Evolutionary conservation across 345 rosid genomes (phyloP), one percentile per base, ranked within the genome.

Genomic region (Noccaea bulbosa): DNA sequence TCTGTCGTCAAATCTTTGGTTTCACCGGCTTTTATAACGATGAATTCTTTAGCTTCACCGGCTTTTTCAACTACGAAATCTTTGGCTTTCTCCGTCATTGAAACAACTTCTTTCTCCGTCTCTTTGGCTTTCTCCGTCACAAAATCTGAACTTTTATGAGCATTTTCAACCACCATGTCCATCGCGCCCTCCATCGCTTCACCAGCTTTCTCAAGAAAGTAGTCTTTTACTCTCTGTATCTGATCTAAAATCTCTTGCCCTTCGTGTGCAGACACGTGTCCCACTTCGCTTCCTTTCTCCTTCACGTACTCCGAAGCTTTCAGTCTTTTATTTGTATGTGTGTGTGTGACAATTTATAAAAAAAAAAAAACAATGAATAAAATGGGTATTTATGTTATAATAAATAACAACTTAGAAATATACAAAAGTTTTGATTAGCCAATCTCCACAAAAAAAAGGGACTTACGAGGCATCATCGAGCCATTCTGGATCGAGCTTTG

Each of bases 391-490:
- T 55, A 34, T 9, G 3, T 30, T 32, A 32, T n/a, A 51, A 32
- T n/a, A 51, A 16, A 52, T 52, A n/a, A 54, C 40, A 54, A 17
- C 20, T 17, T 17, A 17, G 20, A 17, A 17, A 0, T 27, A 24
- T 2, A 24, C 0, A 24, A 24, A 27, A 27, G 30, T 27, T 27
- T 27, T 27, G 4, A 27, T 51, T 51, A 30, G 58, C n/a, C 34
- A 30, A 52, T 53, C 20, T 53, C 35, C 35, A 15, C 8, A 37
- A 15, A 1, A 15, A 20, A 48, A 34, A 44, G 6, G 12, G 45
- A 73, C 77, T 73, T 73, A 73, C 71, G 77, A 73, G 11, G 60
- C 77, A 48, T 73, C 65, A 40, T 65, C 71, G 51, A 73, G 77
- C 77, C 77, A 73, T 65, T 56, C 30, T 12, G 72, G 77, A 39